Evolutionary conservation across 2,329 filamentous ascomycete species (phyloP).

Genomic region (Cylindrodendrum hubeiense): DNA sequence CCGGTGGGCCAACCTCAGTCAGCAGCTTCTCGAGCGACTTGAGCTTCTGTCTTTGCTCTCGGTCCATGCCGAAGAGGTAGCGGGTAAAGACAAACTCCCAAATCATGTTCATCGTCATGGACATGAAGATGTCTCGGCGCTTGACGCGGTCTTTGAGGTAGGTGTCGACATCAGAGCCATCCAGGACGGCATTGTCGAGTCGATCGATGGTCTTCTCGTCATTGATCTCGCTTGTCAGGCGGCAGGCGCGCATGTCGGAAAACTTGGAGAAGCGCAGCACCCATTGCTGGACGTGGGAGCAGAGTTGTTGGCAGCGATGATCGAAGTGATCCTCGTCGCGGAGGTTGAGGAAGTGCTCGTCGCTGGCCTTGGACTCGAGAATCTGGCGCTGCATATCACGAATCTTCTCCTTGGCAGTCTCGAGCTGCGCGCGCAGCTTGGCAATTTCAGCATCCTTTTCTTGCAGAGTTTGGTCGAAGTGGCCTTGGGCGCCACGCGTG

Average conservation of each 20-base stretch:
- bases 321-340: slow-evolving; percentile 97
- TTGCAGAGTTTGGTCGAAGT: slow-evolving; percentile 75
- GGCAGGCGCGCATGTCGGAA: slow-evolving; percentile 91
- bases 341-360: slow-evolving; percentile 80
- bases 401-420: slow-evolving; percentile 75
- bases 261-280: slow-evolving; percentile 98
- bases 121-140: slow-evolving; percentile 96
- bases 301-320: slow-evolving; percentile 91
- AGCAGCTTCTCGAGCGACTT: slow-evolving; percentile 95
- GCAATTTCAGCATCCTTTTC: slow-evolving; percentile 89
- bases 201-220: slow-evolving; percentile 95
- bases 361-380: slow-evolving; percentile 68
- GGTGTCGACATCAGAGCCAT: slow-evolving; percentile 91
- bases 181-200: slow-evolving; percentile 92
- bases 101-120: slow-evolving; percentile 98
- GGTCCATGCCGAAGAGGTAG: slow-evolving; percentile 98
- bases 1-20: slow-evolving; percentile 84
- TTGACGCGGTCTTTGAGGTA: slow-evolving; percentile 90
- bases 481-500: slow-evolving; percentile 71
- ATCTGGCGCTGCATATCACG: slow-evolving; percentile 66
- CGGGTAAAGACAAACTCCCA: slow-evolving; percentile 99
- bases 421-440: slow-evolving; percentile 81
- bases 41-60: slow-evolving; percentile 96
- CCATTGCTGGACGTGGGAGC: slow-evolving; percentile 97
- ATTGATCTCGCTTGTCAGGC: slow-evolving; percentile 84